Evolutionary conservation across 176 grass and related monocot genomes (phyloP).

Genomic region (Avena atlantica): DNA sequence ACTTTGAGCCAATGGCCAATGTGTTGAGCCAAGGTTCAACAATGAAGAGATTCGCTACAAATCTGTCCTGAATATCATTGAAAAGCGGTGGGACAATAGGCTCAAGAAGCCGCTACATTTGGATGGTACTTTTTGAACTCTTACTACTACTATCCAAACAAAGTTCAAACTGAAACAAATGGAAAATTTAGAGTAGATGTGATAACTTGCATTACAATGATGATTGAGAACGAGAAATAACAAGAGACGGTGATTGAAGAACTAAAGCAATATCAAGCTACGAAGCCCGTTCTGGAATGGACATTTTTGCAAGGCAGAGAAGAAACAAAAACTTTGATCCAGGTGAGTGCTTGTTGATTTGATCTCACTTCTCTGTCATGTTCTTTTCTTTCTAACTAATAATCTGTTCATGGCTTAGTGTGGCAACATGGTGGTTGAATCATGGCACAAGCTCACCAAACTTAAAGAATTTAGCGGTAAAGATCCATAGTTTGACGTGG

Average conservation of each 20-base stretch:
- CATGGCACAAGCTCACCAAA: neutral
- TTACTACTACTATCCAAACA: constrained; percentile 27
- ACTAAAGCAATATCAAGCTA: neutral
- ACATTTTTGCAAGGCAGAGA: neutral
- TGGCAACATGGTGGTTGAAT: neutral
- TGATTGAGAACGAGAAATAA: neutral
- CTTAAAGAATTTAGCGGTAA: neutral
- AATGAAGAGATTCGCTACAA: neutral
- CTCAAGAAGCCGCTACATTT: constrained; percentile 33
- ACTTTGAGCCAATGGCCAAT: too few species aligned
- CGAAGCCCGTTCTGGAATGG: neutral
- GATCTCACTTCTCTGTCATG: neutral
- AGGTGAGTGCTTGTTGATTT: neutral
- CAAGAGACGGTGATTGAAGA: constrained; percentile 15
- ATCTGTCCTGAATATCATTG: constrained; percentile 30
- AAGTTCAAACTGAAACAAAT: neutral
- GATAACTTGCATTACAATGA: neutral
- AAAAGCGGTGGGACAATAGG: constrained; percentile 28
- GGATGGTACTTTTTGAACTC: constrained; percentile 26
- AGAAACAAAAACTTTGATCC: neutral
- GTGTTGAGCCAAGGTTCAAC: neutral
- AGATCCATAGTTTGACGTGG: neutral
- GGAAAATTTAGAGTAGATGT: neutral
- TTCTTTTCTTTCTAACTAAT: neutral
- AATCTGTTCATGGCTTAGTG: neutral